phyloP scores from a whole-genome alignment of 1,284 basidiomycete genomes.

The Neonothopanus nambi region DNA sequence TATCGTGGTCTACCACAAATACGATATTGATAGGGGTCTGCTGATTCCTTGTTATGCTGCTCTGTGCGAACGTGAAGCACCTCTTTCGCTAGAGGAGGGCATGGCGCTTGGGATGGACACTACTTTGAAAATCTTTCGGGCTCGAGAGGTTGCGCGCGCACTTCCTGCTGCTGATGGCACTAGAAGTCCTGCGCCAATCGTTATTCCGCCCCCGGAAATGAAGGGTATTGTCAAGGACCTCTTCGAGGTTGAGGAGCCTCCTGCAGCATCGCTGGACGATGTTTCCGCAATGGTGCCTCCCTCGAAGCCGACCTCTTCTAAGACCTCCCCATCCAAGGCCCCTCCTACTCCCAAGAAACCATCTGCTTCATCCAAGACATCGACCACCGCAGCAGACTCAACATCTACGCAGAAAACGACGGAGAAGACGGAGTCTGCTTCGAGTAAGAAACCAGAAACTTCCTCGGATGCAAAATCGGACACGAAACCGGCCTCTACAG shows the following conservation, averaged over 20 bases:
- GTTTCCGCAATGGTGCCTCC: conserved; percentile 11
- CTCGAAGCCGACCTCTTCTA: conserved; percentile 1
- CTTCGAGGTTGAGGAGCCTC: conserved; percentile 33
- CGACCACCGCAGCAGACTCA: neutral
- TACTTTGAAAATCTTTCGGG: conserved; percentile 53
- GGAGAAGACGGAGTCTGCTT: too few species aligned
- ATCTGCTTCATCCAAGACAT: neutral
- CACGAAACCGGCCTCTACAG: conserved; percentile 23
- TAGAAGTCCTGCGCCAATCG: conserved; percentile 40
- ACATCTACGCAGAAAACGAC: conserved; percentile 7
- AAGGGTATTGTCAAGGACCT: conserved; percentile 36
- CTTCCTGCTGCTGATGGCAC: conserved; percentile 36
- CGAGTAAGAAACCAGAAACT: neutral
- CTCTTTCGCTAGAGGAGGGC: conserved; percentile 59
- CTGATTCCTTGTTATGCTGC: conserved; percentile 58
- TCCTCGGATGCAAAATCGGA: neutral
- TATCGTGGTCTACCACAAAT: conserved; percentile 57
- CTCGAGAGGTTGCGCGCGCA: conserved; percentile 55
- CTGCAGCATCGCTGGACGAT: conserved; percentile 20
- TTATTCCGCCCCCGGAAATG: conserved; percentile 36
- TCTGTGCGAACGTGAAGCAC: conserved; percentile 53
- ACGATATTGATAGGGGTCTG: conserved; percentile 51
- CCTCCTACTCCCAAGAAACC: neutral
- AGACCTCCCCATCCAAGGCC: too few species aligned
- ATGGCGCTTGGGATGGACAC: conserved; percentile 59